Base-by-base conservation (phyloP, 768 basidiomycete genomes). In the Fibroporia radiculosa region DNA sequence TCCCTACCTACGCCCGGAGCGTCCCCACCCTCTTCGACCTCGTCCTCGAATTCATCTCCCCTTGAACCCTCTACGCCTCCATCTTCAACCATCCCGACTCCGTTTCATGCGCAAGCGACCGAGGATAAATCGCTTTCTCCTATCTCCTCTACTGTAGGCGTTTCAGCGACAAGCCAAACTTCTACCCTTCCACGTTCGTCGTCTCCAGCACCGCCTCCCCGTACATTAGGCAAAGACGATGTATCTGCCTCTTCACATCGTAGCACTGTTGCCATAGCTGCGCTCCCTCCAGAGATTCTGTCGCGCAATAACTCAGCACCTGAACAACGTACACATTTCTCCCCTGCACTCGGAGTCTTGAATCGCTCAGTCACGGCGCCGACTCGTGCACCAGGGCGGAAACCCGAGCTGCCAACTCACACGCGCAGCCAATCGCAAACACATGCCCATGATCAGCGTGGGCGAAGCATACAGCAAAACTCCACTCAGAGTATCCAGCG, bases 321-420 rank as follows among this genome's bases (percentile, higher is more conserved):
- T 6, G 48, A 52, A 23, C 40, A 50, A 10, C 47, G 45, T 26
- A 24, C 14, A 14, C 12, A 23, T 2, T 45, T 42, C 6, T 44
- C 48, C 4, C 51, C 54, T 22, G 44, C 44, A 2, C 41, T 42
- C n/a, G 44, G 51, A 8, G 33, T 45, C 2, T 49, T 49, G 1
- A 35, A 49, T 8, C 54, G 51, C 1, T 49, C 54, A n/a, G 45
- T 48, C 3, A 55, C 54, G 2, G 54, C 51, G 6, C 51, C 51
- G n/a, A 45, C 42, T 20, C 38, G 47, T 14, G 43, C 10, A n/a
- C 42, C 33, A 3, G 18, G 6, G 8, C 6, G 35, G 16, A 6
- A 23, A 7, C 22, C 29, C 18, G 27, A 46, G 18, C 22, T 12
- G 2, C 45, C 31, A 7, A 4, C 7, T 6, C 8, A 12, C 38